Evolutionary conservation across 305 asterid species (phyloP).

Genomic region (Rubia tinctorum): DNA sequence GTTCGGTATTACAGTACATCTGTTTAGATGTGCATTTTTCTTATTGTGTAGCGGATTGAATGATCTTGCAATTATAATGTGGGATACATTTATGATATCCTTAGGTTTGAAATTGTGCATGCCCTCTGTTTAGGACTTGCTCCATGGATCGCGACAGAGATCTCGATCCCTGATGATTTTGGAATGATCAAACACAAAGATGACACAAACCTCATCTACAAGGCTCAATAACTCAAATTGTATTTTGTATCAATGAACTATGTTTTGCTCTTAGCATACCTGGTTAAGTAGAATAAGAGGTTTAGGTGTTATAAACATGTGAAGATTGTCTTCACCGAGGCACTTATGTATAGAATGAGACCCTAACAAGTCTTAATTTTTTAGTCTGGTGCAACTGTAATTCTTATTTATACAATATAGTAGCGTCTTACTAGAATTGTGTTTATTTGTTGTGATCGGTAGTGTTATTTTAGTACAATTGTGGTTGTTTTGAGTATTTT

Average conservation of each 20-base stretch:
- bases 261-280: not conserved
- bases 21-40: no score
- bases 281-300: constrained; percentile 12
- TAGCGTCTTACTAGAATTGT: no score
- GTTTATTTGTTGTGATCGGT: no score
- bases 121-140: constrained; percentile 91
- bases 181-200: constrained; percentile 95
- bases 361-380: no score
- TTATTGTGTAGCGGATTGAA: not conserved
- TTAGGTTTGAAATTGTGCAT: constrained; percentile 89
- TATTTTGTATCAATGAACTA: not conserved
- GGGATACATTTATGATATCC: constrained; percentile 34
- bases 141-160: constrained; percentile 94
- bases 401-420: no score
- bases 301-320: not conserved
- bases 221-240: constrained; percentile 19
- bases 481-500: no score
- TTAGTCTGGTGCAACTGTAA: no score
- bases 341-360: constrained; percentile 1
- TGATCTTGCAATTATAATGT: not conserved
- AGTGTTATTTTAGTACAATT: no score
- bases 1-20: not conserved
- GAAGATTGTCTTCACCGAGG: not conserved
- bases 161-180: constrained; percentile 83
- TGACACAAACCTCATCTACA: constrained; percentile 52